Evolutionary conservation across 2,329 filamentous ascomycete species (phyloP), one percentile per base, ranked within the genome.

Genomic region (Delphinella strobiligena): DNA sequence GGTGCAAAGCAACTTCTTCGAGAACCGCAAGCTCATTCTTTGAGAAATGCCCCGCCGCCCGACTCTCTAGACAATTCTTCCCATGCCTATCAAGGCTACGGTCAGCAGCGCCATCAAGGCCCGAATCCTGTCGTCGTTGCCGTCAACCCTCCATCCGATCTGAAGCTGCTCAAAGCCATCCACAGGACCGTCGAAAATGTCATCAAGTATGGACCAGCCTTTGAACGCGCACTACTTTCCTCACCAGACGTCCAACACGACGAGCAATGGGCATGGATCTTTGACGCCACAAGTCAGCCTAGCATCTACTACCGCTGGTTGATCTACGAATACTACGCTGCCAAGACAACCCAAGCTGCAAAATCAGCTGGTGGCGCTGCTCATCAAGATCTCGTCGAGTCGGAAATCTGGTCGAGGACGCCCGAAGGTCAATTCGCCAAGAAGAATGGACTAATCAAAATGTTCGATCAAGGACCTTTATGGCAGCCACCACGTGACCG

Each of bases 221-320:
- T 94, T 45, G 91, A 98, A 60, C 87, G 88, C 4, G 67, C 93
- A 2, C 71, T 98, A 5, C 96, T 96, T 91, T 81, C 80, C 36
- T 72, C 84, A 14, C 75, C 82, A 0, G 78, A 87, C 40, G 82
- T 96, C 1, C 85, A 93, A 55, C 73, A 71, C 31, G 84, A 94
- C 44, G 84, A 93, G 58, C 87, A 81, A 48, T 96, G 89, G 78
- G 82, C 87, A 0, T 98, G 88, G 83, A 68, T 98, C 4, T 98
- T 85, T 80, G 82, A 96, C 57, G 74, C 87, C 15, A 74, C 79
- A 48, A 88, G 79, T 52, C 68, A 72, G 46, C 87, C 78, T 18
- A 89, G 82, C 12, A 74, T 93, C 12, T 98, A 88, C 73, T 96
- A 96, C 59, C 78, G 91, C 32, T 96, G 86, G 82, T 77, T 85